Conservation (phyloP, 352 stramenopile species). For the Thraustochytrium sp. region DNA sequence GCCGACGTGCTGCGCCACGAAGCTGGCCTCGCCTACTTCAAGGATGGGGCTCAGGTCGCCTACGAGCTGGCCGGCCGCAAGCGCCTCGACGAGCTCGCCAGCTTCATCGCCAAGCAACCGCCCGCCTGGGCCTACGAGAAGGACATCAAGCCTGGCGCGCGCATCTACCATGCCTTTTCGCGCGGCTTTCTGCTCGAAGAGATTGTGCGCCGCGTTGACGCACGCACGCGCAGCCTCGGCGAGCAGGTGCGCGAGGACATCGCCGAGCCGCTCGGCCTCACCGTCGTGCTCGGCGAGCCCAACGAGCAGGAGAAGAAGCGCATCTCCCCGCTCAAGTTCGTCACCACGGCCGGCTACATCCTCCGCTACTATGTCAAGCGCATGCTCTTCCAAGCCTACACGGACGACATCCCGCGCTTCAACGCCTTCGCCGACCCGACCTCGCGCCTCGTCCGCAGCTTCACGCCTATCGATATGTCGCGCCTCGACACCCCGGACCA, state of each 20-base stretch:
- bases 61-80: not conserved
- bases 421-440: not conserved
- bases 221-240: not conserved
- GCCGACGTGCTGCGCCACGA: conserved; percentile 9
- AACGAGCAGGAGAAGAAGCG: not conserved
- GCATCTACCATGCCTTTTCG: conserved; percentile 13
- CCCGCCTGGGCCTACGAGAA: not conserved
- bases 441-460: not conserved
- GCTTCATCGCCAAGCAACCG: not conserved
- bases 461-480: not conserved
- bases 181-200: conserved; percentile 1
- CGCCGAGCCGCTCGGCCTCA: not conserved
- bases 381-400: not conserved
- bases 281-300: not conserved
- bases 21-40: not conserved
- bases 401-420: not conserved
- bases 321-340: not conserved
- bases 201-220: not conserved
- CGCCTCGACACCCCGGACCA: not conserved
- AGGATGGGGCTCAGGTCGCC: not conserved
- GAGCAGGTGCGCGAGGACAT: not conserved
- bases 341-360: not conserved
- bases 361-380: not conserved
- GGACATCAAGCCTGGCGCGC: not conserved
- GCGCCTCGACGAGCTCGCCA: not conserved